phyloP scores from a whole-genome alignment of 345 rosid species.

The Boechera stricta region DNA sequence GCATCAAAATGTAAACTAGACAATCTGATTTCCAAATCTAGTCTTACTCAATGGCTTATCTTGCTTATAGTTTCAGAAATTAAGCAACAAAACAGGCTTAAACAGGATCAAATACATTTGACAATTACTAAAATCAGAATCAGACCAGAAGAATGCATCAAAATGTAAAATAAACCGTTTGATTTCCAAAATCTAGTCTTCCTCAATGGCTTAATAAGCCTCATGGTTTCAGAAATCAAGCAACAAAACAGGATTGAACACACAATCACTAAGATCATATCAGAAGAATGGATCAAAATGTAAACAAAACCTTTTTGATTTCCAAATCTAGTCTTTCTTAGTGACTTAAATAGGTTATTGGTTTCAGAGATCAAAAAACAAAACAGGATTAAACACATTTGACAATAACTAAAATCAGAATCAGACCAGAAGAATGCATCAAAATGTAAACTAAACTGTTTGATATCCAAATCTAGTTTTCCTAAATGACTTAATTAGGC shows the following conservation, averaged over 20 bases:
- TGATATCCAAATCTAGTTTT: background rate
- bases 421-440: background rate
- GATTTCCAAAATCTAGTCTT: background rate
- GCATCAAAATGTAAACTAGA: slow-evolving; percentile 6
- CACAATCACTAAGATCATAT: background rate
- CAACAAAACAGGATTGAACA: background rate
- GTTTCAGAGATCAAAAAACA: background rate
- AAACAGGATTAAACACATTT: background rate
- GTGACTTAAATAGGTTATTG: background rate
- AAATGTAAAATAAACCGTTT: background rate
- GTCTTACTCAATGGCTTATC: background rate
- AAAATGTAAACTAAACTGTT: background rate
- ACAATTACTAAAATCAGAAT: background rate
- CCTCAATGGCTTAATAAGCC: background rate
- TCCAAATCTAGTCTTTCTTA: background rate
- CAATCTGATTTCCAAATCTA: background rate
- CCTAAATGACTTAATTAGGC: background rate
- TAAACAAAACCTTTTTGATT: background rate
- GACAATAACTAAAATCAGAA: background rate
- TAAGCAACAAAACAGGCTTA: background rate
- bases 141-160: background rate
- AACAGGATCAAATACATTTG: background rate
- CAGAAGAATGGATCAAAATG: background rate
- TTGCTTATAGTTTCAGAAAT: background rate
- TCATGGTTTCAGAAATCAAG: background rate